Evolutionary conservation across 345 rosid genomes (phyloP).

Genomic region (Populus pruinosa): DNA sequence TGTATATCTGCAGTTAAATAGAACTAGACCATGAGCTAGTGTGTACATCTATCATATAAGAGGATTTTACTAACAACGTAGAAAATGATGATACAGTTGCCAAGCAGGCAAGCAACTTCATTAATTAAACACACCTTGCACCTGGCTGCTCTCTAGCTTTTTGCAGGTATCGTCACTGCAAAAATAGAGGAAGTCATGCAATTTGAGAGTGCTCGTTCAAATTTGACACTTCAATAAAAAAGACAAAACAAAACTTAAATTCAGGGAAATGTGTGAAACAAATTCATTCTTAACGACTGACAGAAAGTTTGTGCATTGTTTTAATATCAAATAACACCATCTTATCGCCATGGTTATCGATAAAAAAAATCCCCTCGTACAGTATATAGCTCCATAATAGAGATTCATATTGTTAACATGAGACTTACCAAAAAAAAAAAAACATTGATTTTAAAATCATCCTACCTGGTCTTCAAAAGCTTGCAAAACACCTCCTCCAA

Average conservation of each 20-base stretch:
- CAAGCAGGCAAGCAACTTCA: neutral
- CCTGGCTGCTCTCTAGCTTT: slow-evolving; percentile 14
- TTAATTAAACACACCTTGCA: slow-evolving; percentile 28
- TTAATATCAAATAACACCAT: neutral
- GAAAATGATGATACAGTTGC: neutral
- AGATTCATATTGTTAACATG: neutral
- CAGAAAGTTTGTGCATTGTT: neutral
- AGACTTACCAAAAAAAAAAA: neutral
- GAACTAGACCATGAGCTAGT: neutral
- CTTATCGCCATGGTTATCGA: neutral
- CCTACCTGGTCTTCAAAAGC: slow-evolving; percentile 49
- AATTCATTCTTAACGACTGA: neutral
- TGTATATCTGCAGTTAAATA: slow-evolving; percentile 18
- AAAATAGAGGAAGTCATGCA: neutral
- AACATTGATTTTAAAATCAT: neutral
- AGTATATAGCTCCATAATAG: neutral
- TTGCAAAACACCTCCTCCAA: slow-evolving; percentile 56
- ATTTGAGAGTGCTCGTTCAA: neutral
- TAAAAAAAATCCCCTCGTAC: neutral
- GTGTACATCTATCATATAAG: neutral
- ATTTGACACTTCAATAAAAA: neutral
- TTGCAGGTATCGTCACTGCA: slow-evolving; percentile 24
- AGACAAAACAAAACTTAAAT: neutral
- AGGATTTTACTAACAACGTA: neutral
- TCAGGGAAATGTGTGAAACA: neutral